Evolutionary conservation across 768 basidiomycete species (phyloP), one percentile per base, ranked within the genome.

Genomic region (Imleria badia): DNA sequence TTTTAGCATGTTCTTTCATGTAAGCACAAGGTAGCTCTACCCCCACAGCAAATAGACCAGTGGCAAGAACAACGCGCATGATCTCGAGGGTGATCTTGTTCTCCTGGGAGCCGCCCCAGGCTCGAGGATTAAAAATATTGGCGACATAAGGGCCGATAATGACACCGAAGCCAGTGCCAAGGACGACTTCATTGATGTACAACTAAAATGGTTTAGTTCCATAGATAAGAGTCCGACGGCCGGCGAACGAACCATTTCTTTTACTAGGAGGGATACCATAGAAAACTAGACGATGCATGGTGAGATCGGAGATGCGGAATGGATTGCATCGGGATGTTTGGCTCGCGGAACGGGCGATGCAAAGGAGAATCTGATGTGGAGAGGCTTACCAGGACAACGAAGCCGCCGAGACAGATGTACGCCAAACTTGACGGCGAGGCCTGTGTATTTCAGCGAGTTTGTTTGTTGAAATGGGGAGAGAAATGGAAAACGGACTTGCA

Each of bases 31-130:
- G 95, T 33, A 98, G 77, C 68, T 99, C 95, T 23, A 96, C 92
- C 3, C 96, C 96, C 31, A 98, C 92, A 8, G 95, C 91, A 63
- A 99, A 99, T 2, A 98, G 82, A 26, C 93, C 91, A 2, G 90
- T 87, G 4, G 88, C 95, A 42, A 99, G 88, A 46, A 97, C 89
- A 33, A 97, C 72, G 10, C 94, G 81, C 74, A 87, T 94, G 17
- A 96, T 73, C 70, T 96, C 94, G 19, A 92, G 79, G 1, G 95
- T 98, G 54, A 99, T 82, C 63, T 81, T 78, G 35, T 72, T 73
- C 34, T 75, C 64, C 14, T 71, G 62, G 5, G 66, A 30, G 20
- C 80, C 81, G 87, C 80, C 81, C 94, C 94, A 97, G 3, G 77
- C 75, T 4, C 87, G 79, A 7, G 94, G 94, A 61, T 93, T 74